Evolutionary conservation across 257 asterid genomes (phyloP), one percentile per base, ranked within the genome.

Genomic region (Cinchona pubescens): DNA sequence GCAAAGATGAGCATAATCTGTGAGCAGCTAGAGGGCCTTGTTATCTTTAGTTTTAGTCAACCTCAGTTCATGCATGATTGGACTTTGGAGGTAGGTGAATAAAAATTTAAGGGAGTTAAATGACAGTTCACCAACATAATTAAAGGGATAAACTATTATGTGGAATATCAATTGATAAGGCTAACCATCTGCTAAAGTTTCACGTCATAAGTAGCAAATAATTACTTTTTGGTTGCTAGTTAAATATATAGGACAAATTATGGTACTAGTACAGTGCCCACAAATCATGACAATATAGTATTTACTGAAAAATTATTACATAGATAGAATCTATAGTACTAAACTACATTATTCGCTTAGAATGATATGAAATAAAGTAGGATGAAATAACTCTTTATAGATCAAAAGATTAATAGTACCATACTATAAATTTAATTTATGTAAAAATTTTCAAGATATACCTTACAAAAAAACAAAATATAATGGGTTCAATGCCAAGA

Each of bases 201-300:
- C 75, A 76, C 62, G 58, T 76, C 79, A 43, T 11, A n/a, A n/a
- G n/a, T n/a, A n/a, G n/a, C 37, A 34, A 67, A 48, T 76, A 38
- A 53, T 75, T 40, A 67, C 25, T 29, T 40, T n/a, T 14, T 43
- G 79, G 46, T 58, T 76, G 6, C 58, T 40, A n/a, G 58, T 30
- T 25, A 43, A 23, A 46, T 30, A 16, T 45, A 42, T 34, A 38
- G 30, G 76, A 73, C 48, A 29, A 74, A 45, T 32, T 61, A 61
- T 29, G 43, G 51, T 46, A n/a, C n/a, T n/a, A 25, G 51, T 58
- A 25, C 35, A 38, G 7, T 32, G 13, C 13, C 64, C 16, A 62
- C 38, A 37, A 55, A 32, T 74, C 46, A 14, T 49, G 60, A 5
- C 5, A n/a, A n/a, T n/a, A n/a, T n/a, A n/a, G n/a, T n/a, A n/a